Percentiles rank a stretch among this genome's conserved stretches.
These are phyloP conservation scores for Ceratocystis diversiconidia DNA, from an alignment of 2,329 filamentous ascomycete species.

Conservation along the genomic window DNA sequence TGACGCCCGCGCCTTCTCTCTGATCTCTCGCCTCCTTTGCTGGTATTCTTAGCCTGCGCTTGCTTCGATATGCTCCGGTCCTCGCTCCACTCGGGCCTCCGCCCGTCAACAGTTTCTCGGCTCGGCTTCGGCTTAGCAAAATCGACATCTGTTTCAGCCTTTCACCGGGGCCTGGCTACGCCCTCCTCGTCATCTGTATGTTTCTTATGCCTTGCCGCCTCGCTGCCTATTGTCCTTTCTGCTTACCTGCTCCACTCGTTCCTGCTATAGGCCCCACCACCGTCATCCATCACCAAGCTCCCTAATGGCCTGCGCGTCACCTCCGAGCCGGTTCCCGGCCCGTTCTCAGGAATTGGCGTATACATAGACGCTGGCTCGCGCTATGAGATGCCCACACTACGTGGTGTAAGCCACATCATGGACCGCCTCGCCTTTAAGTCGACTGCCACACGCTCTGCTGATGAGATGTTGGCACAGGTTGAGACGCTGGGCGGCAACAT, in stretches of 20 bases:
- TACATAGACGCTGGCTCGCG: constrained; percentile 92
- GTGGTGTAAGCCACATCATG: constrained; percentile 90
- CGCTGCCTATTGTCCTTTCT: not conserved
- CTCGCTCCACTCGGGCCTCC: constrained; percentile 10
- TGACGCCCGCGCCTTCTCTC: not conserved
- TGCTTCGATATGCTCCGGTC: constrained; percentile 7
- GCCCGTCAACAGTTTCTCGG: constrained; percentile 13
- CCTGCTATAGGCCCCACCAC: constrained; percentile 49
- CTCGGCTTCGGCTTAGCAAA: not conserved
- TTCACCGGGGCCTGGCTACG: constrained; percentile 4
- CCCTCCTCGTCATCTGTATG: constrained; percentile 7
- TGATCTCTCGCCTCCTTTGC: not conserved
- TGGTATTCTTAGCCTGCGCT: not conserved
- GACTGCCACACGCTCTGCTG: constrained; percentile 55
- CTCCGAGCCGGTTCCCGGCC: constrained; percentile 84
- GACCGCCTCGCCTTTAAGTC: constrained; percentile 91
- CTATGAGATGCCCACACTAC: constrained; percentile 73
- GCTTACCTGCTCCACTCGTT: not conserved
- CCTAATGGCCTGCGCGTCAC: constrained; percentile 89
- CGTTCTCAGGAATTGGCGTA: constrained; percentile 87
- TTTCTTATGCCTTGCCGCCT: not conserved
- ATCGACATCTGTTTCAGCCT: not conserved
- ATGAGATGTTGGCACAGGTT: constrained; percentile 75
- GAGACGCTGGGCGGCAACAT: constrained; percentile 90
- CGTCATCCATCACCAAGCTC: constrained; percentile 75